Conservation (phyloP, 306 rosid genomes). For the Vicia villosa region DNA sequence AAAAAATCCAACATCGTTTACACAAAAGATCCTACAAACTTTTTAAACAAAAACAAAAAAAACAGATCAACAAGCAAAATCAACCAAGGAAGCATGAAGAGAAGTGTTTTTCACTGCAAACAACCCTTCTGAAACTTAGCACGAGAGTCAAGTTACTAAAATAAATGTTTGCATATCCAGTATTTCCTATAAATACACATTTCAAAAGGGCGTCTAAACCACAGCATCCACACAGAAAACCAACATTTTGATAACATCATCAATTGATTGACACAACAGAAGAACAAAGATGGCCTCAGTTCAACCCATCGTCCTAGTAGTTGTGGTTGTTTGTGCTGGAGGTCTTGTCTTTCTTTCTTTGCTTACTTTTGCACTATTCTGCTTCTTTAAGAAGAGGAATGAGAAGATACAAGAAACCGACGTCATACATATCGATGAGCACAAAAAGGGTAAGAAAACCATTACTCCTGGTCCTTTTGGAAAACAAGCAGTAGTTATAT, state of each 20-base stretch:
- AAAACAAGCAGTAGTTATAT: slow-evolving; percentile 37
- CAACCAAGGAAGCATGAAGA: slow-evolving; percentile 20
- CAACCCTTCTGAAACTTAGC: slow-evolving; percentile 60
- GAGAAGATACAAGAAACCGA: slow-evolving; percentile 52
- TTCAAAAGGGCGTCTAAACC: slow-evolving; percentile 37
- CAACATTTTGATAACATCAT: background rate
- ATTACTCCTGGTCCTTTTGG: slow-evolving; percentile 67
- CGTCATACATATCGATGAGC: slow-evolving; percentile 59
- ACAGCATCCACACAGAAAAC: slow-evolving; percentile 20
- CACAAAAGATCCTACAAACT: background rate
- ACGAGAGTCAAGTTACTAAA: slow-evolving; percentile 66
- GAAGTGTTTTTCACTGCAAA: slow-evolving; percentile 73
- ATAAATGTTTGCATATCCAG: slow-evolving; percentile 9
- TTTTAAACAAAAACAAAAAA: slow-evolving; percentile 1
- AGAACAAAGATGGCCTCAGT: slow-evolving; percentile 51
- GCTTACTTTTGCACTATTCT: slow-evolving; percentile 58
- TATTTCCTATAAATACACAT: slow-evolving; percentile 33
- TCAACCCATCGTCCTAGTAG: slow-evolving; percentile 52
- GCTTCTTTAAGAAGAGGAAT: slow-evolving; percentile 53
- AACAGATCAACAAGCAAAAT: slow-evolving; percentile 32
- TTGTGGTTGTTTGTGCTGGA: slow-evolving; percentile 62
- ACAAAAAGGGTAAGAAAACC: slow-evolving; percentile 51
- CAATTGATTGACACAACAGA: background rate
- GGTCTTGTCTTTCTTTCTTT: slow-evolving; percentile 59
- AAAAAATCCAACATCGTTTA: background rate